A percentile compares a stretch with the other conserved stretches of the same genome.
These are phyloP conservation scores for Emericellopsis cladophorae DNA, from an alignment of 2,329 filamentous ascomycete species.

Conservation along the genomic window DNA sequence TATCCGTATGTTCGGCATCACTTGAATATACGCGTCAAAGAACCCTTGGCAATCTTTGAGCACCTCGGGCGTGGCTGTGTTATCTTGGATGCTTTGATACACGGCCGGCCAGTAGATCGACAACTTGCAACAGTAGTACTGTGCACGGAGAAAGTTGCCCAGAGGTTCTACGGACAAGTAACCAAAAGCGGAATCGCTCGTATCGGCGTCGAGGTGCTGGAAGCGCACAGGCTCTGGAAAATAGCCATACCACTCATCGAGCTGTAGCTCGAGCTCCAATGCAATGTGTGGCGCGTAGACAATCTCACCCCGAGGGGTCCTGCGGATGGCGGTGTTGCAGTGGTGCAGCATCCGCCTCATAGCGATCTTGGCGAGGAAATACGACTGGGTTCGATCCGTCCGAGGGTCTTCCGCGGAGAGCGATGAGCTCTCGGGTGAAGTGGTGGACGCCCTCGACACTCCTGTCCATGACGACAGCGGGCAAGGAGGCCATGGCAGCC, in stretches of 20 bases:
- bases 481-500: not conserved
- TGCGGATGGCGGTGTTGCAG: not conserved
- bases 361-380: not conserved
- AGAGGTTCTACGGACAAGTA: not conserved
- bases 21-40: not conserved
- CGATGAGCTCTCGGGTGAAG: not conserved
- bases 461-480: not conserved
- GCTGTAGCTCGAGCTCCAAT: constrained; percentile 15
- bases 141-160: constrained; percentile 7
- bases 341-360: not conserved
- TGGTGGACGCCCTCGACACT: not conserved
- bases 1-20: not conserved
- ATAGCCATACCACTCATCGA: constrained; percentile 18
- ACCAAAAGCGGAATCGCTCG: not conserved
- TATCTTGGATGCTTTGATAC: constrained; percentile 4
- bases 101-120: constrained; percentile 17
- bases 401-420: not conserved
- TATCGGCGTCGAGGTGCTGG: not conserved
- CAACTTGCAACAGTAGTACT: constrained; percentile 14
- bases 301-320: constrained; percentile 4
- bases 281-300: constrained; percentile 13
- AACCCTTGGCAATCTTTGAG: not conserved
- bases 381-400: not conserved
- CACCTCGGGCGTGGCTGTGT: not conserved
- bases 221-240: constrained; percentile 16